Conservation (phyloP, 2,329 filamentous ascomycete genomes). For the Polytolypa hystricis region DNA sequence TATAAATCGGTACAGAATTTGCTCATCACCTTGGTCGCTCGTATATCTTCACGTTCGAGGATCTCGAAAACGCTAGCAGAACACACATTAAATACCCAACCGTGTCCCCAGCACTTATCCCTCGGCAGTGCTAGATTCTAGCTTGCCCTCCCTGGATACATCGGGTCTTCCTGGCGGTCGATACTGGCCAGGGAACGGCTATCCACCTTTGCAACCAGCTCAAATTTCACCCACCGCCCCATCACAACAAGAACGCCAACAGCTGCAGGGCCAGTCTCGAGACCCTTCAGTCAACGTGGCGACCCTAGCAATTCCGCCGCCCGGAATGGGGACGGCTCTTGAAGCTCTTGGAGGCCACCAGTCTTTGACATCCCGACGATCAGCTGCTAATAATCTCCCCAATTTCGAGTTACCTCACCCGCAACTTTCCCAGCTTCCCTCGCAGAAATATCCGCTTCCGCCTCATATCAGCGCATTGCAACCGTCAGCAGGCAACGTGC, state of each 20-base stretch:
- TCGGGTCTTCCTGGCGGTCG: constrained; percentile 36
- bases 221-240: no score
- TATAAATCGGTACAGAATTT: no score
- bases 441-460: constrained; percentile 40
- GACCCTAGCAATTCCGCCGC: constrained; percentile 48
- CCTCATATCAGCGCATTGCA: constrained; percentile 33
- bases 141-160: constrained; percentile 41
- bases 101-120: no score
- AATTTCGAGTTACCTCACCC: constrained; percentile 59
- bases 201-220: constrained; percentile 19
- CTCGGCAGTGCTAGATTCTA: no score
- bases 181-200: constrained; percentile 36
- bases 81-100: no score
- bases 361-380: constrained; percentile 60
- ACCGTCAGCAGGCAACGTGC: constrained; percentile 39
- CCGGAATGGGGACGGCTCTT: constrained; percentile 51
- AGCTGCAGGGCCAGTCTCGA: constrained; percentile 28
- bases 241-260: constrained; percentile 30
- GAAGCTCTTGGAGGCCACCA: constrained; percentile 50
- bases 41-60: no score
- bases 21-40: no score
- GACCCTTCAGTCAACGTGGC: constrained; percentile 45
- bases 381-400: constrained; percentile 57
- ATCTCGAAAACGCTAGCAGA: no score
- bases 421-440: constrained; percentile 37